Conservation (phyloP, 805 yeast species). For the Allodekkera sacchari region DNA sequence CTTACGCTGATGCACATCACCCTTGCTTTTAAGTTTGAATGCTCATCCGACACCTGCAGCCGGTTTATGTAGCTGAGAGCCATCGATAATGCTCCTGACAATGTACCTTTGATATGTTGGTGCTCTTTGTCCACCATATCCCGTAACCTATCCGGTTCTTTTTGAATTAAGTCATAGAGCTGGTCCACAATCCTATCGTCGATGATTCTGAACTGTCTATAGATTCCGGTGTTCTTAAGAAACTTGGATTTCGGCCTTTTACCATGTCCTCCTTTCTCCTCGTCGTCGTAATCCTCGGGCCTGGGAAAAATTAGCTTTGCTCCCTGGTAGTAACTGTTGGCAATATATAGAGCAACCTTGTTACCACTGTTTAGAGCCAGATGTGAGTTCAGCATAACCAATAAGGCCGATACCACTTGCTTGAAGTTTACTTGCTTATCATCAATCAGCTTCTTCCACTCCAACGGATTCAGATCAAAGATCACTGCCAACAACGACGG, state of each 20-base stretch:
- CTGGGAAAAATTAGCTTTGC: constrained; percentile 65
- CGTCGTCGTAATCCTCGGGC: constrained; percentile 10
- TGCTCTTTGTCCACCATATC: constrained; percentile 17
- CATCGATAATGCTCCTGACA: constrained; percentile 74
- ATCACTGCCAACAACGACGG: constrained; percentile 77
- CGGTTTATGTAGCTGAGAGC: constrained; percentile 78
- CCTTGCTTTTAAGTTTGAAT: constrained; percentile 50
- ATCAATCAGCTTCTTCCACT: constrained; percentile 42
- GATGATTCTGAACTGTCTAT: constrained; percentile 72
- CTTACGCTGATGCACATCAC: constrained; percentile 56
- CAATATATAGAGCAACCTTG: constrained; percentile 71
- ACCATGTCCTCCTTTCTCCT: neutral
- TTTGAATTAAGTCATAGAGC: constrained; percentile 38
- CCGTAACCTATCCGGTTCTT: constrained; percentile 17
- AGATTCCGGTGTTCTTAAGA: constrained; percentile 55
- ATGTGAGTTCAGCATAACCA: constrained; percentile 83
- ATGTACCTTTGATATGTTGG: constrained; percentile 35
- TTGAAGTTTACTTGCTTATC: constrained; percentile 36
- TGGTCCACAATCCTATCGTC: constrained; percentile 65
- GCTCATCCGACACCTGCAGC: constrained; percentile 39
- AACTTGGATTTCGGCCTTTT: constrained; percentile 7
- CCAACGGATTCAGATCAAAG: constrained; percentile 66
- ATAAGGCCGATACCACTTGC: constrained; percentile 53
- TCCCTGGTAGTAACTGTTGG: constrained; percentile 50
- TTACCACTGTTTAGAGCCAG: constrained; percentile 78